Evolutionary conservation across 129 eudicot species (phyloP).

Genomic region (Helianthus annuus): HanXRQr2.0-SUNRISE NC_035436.2:187302447-187302946

Average conservation of each 20-base stretch:
- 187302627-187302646: conserved; percentile 91
- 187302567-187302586: conserved; percentile 87
- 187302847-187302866: background rate
- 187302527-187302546: conserved; percentile 24
- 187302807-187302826: conserved; percentile 41
- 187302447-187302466: conserved; percentile 3
- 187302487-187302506: no score
- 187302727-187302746: conserved; percentile 90
- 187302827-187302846: conserved; percentile 18
- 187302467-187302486: conserved; percentile 17
- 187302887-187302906: background rate
- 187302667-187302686: conserved; percentile 86
- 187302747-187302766: conserved; percentile 88
- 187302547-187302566: conserved; percentile 44
- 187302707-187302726: conserved; percentile 70
- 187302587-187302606: conserved; percentile 72
- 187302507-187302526: background rate
- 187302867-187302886: background rate
- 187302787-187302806: conserved; percentile 66
- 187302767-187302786: conserved; percentile 93
- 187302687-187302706: conserved; percentile 75
- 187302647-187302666: conserved; percentile 94
- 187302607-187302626: conserved; percentile 86
- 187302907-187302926: background rate
- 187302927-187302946: conserved; percentile 5